Evolutionary conservation across 176 grass and related monocot genomes (phyloP).

Genomic region (Olyra latifolia): DNA sequence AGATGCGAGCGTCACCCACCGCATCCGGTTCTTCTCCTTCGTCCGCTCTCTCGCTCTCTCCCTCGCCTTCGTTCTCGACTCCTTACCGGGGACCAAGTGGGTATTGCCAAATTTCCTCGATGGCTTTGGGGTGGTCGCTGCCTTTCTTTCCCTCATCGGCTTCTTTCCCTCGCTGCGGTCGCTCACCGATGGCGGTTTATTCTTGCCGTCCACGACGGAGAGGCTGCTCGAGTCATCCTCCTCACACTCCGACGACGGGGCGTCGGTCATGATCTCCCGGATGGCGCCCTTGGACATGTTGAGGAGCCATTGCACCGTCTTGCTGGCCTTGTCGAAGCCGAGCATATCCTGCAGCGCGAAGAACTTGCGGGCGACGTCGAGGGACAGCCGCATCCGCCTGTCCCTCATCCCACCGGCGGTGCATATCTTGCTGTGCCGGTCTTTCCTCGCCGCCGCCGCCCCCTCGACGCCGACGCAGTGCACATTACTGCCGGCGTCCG

Average conservation of each 20-base stretch:
- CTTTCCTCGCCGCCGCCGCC: constrained; percentile 58
- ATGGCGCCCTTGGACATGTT: constrained; percentile 77
- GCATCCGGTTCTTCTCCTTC: constrained; percentile 73
- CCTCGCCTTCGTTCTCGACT: constrained; percentile 72
- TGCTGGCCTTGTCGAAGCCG: constrained; percentile 95
- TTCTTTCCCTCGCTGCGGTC: constrained; percentile 45
- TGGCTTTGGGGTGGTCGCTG: constrained; percentile 36
- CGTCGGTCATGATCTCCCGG: constrained; percentile 52
- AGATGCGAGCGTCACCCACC: constrained; percentile 57
- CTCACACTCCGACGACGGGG: constrained; percentile 52
- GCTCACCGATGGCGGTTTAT: neutral
- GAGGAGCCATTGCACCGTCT: constrained; percentile 96
- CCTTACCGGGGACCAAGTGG: constrained; percentile 60
- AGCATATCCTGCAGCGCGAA: constrained; percentile 92
- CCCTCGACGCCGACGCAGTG: neutral
- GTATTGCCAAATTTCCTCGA: constrained; percentile 32
- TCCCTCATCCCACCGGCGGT: constrained; percentile 82
- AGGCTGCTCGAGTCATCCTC: constrained; percentile 67
- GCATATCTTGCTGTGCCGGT: constrained; percentile 90
- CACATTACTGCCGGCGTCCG: neutral
- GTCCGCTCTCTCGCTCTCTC: constrained; percentile 89
- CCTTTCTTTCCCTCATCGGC: constrained; percentile 39
- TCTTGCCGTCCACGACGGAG: constrained; percentile 60
- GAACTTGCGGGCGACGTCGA: constrained; percentile 82
- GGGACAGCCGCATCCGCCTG: constrained; percentile 89